Percentiles rank a stretch among this genome's conserved stretches.
Conservation (phyloP, 768 basidiomycete genomes). For the Mycena floridula region DNA sequence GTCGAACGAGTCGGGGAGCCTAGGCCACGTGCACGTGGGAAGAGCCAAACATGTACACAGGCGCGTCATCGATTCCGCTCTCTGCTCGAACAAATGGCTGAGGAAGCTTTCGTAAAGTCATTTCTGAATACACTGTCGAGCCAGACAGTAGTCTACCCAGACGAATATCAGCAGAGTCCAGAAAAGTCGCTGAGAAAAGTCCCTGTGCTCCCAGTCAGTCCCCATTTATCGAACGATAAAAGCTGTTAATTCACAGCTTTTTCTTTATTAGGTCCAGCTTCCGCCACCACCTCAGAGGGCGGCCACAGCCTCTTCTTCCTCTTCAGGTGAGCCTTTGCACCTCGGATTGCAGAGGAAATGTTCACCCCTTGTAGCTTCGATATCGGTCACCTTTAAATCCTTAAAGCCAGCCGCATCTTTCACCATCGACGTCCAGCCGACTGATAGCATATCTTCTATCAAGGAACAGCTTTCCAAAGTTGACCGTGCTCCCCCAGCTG, state of each 20-base stretch:
- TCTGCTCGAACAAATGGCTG: constrained; percentile 37
- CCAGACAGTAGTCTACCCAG: constrained; percentile 61
- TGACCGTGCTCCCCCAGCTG: constrained; percentile 66
- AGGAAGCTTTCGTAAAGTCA: constrained; percentile 61
- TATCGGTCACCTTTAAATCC: constrained; percentile 85
- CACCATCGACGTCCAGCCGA: constrained; percentile 64
- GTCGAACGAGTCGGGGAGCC: background rate
- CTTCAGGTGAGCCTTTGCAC: constrained; percentile 21
- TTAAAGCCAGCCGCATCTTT: constrained; percentile 79
- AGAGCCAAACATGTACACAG: too few relatives aligned
- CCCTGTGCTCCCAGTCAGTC: constrained; percentile 60
- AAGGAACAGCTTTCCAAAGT: constrained; percentile 70
- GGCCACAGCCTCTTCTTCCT: constrained; percentile 22
- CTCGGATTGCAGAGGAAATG: background rate
- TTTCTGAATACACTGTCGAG: constrained; percentile 57
- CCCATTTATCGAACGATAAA: constrained; percentile 2
- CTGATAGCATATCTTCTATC: constrained; percentile 79
- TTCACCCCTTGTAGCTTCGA: constrained; percentile 27
- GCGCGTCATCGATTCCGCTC: too few relatives aligned
- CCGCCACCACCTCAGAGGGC: constrained; percentile 50
- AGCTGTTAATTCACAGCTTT: constrained; percentile 8
- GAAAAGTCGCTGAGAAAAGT: constrained; percentile 61
- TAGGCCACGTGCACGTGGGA: background rate
- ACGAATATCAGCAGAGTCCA: constrained; percentile 75
- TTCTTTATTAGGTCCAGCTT: constrained; percentile 41